Conservation (phyloP, 2,329 filamentous ascomycete species). For the Phyllosticta paracitricarpa region DNA sequence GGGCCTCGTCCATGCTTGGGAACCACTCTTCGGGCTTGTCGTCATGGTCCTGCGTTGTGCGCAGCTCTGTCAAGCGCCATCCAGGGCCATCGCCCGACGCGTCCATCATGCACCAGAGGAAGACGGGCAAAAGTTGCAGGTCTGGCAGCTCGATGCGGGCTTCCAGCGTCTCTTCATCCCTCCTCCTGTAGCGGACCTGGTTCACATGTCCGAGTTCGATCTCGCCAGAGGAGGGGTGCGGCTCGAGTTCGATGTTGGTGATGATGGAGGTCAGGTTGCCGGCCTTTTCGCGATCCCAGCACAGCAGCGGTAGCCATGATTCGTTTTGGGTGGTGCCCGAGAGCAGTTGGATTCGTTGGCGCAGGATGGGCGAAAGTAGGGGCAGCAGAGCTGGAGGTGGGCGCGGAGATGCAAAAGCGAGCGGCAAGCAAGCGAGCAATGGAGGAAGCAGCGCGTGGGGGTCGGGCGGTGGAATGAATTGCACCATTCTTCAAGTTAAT, state of each 20-base stretch:
- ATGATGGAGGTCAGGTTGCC: conserved; percentile 52
- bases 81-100: conserved; percentile 47
- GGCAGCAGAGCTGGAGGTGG: conserved; percentile 52
- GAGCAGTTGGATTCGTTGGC: conserved; percentile 54
- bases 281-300: conserved; percentile 52
- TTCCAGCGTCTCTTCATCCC: conserved; percentile 68
- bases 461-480: conserved; percentile 45
- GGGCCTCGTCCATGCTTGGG: conserved; percentile 49
- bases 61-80: conserved; percentile 65
- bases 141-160: conserved; percentile 52
- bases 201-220: conserved; percentile 64
- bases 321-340: conserved; percentile 42
- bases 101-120: conserved; percentile 61
- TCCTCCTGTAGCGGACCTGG: conserved; percentile 52
- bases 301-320: conserved; percentile 64
- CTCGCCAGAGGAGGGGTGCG: conserved; percentile 73
- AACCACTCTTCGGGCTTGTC: conserved; percentile 50
- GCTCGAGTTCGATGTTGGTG: conserved; percentile 55
- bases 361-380: conserved; percentile 52
- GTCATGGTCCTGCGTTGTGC: conserved; percentile 44
- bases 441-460: conserved; percentile 49
- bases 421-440: conserved; percentile 53
- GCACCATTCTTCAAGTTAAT: conserved; percentile 35
- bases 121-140: conserved; percentile 53
- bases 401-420: conserved; percentile 47